Conservation (phyloP, 164 flowering plant species). For the Hamamelis virginiana region DNA sequence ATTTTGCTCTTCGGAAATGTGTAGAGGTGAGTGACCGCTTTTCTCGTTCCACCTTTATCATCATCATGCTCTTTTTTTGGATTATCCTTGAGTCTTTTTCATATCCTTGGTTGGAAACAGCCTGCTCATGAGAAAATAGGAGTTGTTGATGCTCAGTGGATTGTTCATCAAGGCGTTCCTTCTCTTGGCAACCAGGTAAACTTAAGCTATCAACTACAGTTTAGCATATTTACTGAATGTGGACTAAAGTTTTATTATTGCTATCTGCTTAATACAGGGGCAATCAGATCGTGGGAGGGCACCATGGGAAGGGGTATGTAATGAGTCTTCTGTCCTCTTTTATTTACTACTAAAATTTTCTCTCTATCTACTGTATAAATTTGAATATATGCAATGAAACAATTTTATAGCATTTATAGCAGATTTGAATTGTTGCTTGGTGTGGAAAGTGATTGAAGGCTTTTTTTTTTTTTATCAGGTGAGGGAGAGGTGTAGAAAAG, state of each 20-base stretch:
- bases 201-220: neutral
- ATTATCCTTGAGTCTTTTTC: neutral
- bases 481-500: constrained; percentile 76
- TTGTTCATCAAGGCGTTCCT: constrained; percentile 67
- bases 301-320: constrained; percentile 72
- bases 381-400: neutral
- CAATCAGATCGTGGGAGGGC: constrained; percentile 45
- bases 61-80: neutral
- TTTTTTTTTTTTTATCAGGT: constrained; percentile 50
- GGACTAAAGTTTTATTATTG: neutral
- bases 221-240: too few species aligned
- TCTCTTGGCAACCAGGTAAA: constrained; percentile 70
- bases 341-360: neutral
- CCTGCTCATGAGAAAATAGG: constrained; percentile 83
- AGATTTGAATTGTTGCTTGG: neutral
- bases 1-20: constrained; percentile 67
- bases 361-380: too few species aligned
- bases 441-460: too few species aligned
- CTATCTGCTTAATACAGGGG: constrained; percentile 38
- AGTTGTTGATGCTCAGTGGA: constrained; percentile 76
- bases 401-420: neutral
- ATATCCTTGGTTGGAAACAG: constrained; percentile 28
- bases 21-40: constrained; percentile 42
- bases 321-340: too few species aligned
- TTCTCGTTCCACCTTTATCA: constrained; percentile 1